These are phyloP conservation scores for Aspergillus ochraceus DNA, from an alignment of 2,329 filamentous ascomycete species.

Conservation along the genomic window DNA sequence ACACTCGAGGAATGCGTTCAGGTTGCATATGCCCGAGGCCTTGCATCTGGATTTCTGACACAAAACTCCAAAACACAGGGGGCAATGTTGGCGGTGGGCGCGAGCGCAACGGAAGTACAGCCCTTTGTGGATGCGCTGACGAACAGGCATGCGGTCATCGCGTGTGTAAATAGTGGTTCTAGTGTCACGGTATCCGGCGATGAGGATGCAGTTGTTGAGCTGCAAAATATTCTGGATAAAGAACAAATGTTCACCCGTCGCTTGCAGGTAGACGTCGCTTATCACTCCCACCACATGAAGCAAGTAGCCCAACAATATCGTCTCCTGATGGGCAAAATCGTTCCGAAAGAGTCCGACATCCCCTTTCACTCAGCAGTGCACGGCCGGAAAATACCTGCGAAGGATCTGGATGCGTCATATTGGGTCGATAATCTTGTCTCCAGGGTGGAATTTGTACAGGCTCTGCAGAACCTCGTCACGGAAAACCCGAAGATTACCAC, in stretches of 20 bases:
- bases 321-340: neutral
- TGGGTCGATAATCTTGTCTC: neutral
- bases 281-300: constrained; percentile 27
- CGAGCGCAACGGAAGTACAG: neutral
- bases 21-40: constrained; percentile 12
- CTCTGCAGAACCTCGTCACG: neutral
- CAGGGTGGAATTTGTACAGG: neutral
- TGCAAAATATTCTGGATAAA: constrained; percentile 21
- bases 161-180: neutral
- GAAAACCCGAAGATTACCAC: neutral
- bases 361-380: neutral
- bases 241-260: constrained; percentile 17
- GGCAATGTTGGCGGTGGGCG: constrained; percentile 10
- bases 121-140: neutral
- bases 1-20: constrained; percentile 6
- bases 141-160: neutral
- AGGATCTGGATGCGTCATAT: neutral
- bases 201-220: constrained; percentile 16
- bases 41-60: neutral
- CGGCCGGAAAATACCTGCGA: neutral
- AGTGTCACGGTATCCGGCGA: constrained; percentile 25
- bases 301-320: neutral
- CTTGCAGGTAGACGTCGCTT: constrained; percentile 19
- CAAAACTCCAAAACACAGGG: neutral
- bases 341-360: neutral